Evolutionary conservation across 2,329 filamentous ascomycete genomes (phyloP).

Genomic region (Aspergillus pseudoterreus): DNA sequence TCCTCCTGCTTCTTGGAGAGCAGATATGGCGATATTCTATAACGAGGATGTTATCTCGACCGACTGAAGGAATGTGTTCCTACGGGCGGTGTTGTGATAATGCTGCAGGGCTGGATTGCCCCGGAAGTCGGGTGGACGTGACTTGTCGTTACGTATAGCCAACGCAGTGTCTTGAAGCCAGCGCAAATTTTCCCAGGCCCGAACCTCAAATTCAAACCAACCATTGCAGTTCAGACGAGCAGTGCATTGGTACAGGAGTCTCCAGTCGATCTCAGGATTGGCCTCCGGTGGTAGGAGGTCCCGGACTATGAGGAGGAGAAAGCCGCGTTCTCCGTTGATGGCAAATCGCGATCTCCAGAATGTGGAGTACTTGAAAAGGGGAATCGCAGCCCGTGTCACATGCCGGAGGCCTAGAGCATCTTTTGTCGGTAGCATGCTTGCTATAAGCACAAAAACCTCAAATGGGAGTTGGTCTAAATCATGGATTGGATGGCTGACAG

Average conservation of each 20-base stretch:
- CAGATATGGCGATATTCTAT: constrained; percentile 3
- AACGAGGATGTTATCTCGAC: not conserved
- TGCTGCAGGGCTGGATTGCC: constrained; percentile 8
- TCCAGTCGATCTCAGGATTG: constrained; percentile 6
- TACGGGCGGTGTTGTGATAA: constrained; percentile 6
- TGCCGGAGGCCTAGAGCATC: not conserved
- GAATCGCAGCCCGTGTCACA: constrained; percentile 5
- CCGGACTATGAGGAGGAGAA: constrained; percentile 1
- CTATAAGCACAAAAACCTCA: not conserved
- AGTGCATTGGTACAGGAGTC: constrained; percentile 9
- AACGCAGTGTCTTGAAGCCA: constrained; percentile 8
- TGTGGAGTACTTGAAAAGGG: constrained; percentile 3
- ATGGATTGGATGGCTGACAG: not conserved
- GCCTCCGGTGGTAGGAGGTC: not conserved
- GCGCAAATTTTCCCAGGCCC: constrained; percentile 5
- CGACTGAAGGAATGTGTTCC: not conserved
- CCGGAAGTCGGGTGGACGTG: constrained; percentile 5
- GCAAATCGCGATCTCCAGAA: constrained; percentile 13
- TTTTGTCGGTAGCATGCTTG: not conserved
- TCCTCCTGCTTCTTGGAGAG: not conserved
- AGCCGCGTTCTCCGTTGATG: constrained; percentile 6
- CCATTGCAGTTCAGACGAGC: not conserved
- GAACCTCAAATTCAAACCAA: constrained; percentile 1
- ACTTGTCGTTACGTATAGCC: not conserved
- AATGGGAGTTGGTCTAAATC: not conserved